Base-by-base conservation (phyloP, 768 basidiomycete genomes). In the Vararia minispora region DNA sequence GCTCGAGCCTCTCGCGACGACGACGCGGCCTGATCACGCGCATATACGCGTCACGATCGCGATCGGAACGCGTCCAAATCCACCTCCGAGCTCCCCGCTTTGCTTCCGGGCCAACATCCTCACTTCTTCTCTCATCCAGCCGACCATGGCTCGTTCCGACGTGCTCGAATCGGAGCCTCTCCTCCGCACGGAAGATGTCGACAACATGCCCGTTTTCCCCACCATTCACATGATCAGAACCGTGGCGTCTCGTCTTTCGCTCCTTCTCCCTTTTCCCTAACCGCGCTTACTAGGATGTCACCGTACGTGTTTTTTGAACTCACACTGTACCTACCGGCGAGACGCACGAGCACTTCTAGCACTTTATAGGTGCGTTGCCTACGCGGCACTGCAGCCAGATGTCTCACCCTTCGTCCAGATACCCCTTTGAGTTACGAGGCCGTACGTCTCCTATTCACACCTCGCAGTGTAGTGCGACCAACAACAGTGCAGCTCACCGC, bases 371-470 rank as follows among this genome's bases (percentile, higher is more conserved):
- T 80, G 45, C 31, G 62, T 53, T n/a, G 23, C 4, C 37, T 28
- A 14, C 28, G 38, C 21, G 32, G n/a, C 16, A 35, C 28, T 9
- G 23, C 40, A 23, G 18, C 29, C 35, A 35, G 18, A 13, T 35
- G 22, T 27, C 31, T 45, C 27, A 41, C 11, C 6, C n/a, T 37
- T 22, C 31, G 6, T 35, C 33, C 47, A 86, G 90, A 95, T 56
- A 85, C 89, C 0, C 87, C 92, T 6, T 66, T 95, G 43, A 72
- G 73, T 0, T 78, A 80, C 45, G 87, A 89, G 48, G 79, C 83
- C 16, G 84, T 87, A 42, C 48, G 79, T 63, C 26, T 12, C 21
- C 21, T 8, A 12, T 18, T 33, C 1, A 2, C 24, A 2, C 14
- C 27, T 20, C 21, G 40, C 14, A 33, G 38, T 1, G 22, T 14